These are phyloP conservation scores for Dianthus caryophyllus DNA, from an alignment of 148 eudicot genomes.

Conservation along the genomic window DNA sequence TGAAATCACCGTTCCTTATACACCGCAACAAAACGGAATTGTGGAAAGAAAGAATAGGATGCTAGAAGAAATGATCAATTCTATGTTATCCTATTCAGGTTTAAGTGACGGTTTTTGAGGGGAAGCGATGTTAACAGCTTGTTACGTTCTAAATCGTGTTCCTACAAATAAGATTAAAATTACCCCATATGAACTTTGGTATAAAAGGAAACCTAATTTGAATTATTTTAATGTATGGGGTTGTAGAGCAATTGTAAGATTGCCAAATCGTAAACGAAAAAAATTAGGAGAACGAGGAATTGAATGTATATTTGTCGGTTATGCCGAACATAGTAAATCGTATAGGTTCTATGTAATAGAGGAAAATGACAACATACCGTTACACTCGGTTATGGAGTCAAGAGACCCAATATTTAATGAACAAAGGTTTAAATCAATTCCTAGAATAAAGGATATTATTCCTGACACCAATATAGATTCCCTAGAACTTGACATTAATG, in stretches of 20 bases:
- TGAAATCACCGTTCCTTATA: background rate
- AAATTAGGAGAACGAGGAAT: background rate
- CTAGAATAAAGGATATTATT: background rate
- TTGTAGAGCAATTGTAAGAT: background rate
- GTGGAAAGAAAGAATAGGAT: too few species aligned
- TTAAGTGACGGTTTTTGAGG: background rate
- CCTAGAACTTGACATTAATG: too few species aligned
- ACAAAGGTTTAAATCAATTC: background rate
- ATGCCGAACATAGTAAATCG: background rate
- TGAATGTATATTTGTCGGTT: background rate
- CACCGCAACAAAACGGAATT: too few species aligned
- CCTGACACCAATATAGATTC: too few species aligned
- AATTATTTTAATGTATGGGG: conserved; percentile 6
- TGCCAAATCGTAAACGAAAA: background rate
- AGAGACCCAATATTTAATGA: background rate
- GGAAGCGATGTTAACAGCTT: background rate
- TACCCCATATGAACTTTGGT: background rate
- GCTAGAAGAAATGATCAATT: background rate
- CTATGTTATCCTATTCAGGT: too few species aligned
- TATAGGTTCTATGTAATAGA: background rate
- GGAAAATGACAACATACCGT: background rate
- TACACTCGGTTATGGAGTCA: background rate
- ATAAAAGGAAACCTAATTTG: background rate
- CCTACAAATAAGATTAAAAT: background rate
- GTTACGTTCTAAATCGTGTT: background rate